Conservation (phyloP, 495 filamentous ascomycete species). For the Hypoxylon perforatum region DNA sequence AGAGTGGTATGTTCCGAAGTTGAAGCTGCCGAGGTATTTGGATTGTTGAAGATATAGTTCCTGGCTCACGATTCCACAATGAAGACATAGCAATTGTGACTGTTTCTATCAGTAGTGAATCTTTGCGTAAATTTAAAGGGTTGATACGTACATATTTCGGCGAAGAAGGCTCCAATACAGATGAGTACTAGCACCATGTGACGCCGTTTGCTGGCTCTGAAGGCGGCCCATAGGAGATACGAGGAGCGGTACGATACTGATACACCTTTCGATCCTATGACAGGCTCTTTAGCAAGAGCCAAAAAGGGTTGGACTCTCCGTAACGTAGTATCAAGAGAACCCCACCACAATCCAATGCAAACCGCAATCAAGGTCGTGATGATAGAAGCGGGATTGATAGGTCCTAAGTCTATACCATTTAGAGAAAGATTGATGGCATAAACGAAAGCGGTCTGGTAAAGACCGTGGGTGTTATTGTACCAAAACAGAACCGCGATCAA, state of each 20-base stretch:
- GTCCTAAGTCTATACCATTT: slow-evolving; percentile 33
- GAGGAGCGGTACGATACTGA: slow-evolving; percentile 49
- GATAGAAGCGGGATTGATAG: slow-evolving; percentile 48
- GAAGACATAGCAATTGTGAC: slow-evolving; percentile 55
- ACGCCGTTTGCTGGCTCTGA: slow-evolving; percentile 43
- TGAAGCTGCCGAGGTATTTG: slow-evolving; percentile 16
- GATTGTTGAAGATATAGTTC: slow-evolving; percentile 5
- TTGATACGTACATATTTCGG: slow-evolving; percentile 49
- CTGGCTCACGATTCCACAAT: slow-evolving; percentile 38
- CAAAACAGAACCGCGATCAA: slow-evolving; percentile 46
- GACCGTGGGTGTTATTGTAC: slow-evolving; percentile 26
- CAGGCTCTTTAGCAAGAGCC: slow-evolving; percentile 40
- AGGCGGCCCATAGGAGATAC: slow-evolving; percentile 45
- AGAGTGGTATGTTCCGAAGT: slow-evolving; percentile 22
- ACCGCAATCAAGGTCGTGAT: slow-evolving; percentile 43
- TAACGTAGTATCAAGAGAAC: slow-evolving; percentile 49
- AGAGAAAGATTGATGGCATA: slow-evolving; percentile 45
- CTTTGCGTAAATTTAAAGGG: background rate
- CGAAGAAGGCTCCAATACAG: slow-evolving; percentile 43
- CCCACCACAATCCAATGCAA: slow-evolving; percentile 52
- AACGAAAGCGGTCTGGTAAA: slow-evolving; percentile 52
- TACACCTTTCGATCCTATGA: slow-evolving; percentile 28
- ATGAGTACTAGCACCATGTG: slow-evolving; percentile 50
- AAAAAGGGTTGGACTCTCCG: slow-evolving; percentile 51
- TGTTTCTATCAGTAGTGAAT: slow-evolving; percentile 12